A percentile compares a stretch with the other conserved stretches of the same genome.
phyloP scores from a whole-genome alignment of 192 early-diverging fungal species.

The Anaeromyces robustus region DNA sequence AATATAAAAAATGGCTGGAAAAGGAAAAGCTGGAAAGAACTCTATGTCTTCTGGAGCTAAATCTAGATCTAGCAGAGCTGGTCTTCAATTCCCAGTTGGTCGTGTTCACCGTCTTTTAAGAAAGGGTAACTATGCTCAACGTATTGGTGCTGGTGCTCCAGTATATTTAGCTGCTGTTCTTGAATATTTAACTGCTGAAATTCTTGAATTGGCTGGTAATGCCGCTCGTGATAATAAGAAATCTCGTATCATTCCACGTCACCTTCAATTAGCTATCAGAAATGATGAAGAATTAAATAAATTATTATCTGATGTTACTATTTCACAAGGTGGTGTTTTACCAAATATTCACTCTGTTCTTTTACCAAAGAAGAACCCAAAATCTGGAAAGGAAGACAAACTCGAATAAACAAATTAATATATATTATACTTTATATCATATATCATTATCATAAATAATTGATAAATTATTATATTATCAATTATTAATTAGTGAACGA shows the following conservation, averaged over 20 bases:
- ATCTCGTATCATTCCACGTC: slow-evolving; percentile 86
- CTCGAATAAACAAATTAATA: neutral
- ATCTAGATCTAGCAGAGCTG: slow-evolving; percentile 76
- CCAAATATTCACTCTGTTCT: slow-evolving; percentile 81
- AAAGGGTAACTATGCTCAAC: slow-evolving; percentile 86
- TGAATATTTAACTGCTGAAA: slow-evolving; percentile 91
- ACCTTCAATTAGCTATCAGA: slow-evolving; percentile 82
- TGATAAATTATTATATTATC: no score
- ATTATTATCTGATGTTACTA: slow-evolving; percentile 74
- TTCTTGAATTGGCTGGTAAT: slow-evolving; percentile 90
- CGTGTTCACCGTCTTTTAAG: slow-evolving; percentile 90
- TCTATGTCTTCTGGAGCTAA: slow-evolving; percentile 19
- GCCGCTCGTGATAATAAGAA: slow-evolving; percentile 91
- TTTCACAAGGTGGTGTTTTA: slow-evolving; percentile 86
- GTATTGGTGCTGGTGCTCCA: slow-evolving; percentile 80
- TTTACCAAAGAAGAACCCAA: slow-evolving; percentile 57
- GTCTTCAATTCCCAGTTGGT: slow-evolving; percentile 92
- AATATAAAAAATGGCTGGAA: neutral
- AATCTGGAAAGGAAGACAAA: neutral
- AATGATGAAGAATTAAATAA: slow-evolving; percentile 94
- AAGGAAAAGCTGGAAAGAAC: slow-evolving; percentile 9
- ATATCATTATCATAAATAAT: no score
- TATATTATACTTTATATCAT: neutral
- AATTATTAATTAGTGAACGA: no score
- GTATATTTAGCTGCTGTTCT: slow-evolving; percentile 92